These are phyloP conservation scores for Trichoderma asperelloides DNA, from an alignment of 495 filamentous ascomycete genomes.

Conservation along the genomic window DNA sequence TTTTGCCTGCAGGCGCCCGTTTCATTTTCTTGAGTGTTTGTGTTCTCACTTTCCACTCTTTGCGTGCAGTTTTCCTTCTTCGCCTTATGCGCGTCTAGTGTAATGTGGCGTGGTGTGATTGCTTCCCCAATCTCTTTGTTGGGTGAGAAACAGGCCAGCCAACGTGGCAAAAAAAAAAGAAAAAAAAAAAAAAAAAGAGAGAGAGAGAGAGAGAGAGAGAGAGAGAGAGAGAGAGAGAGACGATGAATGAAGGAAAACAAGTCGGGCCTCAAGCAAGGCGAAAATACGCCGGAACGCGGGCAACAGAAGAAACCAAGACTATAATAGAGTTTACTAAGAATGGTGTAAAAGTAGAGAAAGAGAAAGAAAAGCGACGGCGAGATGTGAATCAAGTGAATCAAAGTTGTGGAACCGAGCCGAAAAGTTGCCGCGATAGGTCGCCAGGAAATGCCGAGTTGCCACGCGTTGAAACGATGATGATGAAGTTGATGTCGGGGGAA, in stretches of 20 bases:
- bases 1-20: constrained; percentile 2
- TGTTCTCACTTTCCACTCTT: background rate
- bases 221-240: background rate
- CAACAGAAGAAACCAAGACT: background rate
- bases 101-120: background rate
- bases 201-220: background rate
- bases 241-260: background rate
- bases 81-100: background rate
- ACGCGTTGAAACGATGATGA: constrained; percentile 1
- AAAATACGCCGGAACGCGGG: background rate
- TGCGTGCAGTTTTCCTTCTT: no score
- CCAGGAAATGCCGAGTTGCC: background rate
- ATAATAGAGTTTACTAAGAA: background rate
- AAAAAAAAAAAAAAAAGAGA: background rate
- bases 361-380: background rate
- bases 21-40: background rate
- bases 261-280: no score
- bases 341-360: background rate
- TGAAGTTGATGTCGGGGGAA: background rate
- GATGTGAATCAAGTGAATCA: constrained; percentile 4
- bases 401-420: constrained; percentile 2
- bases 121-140: background rate
- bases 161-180: background rate
- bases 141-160: background rate
- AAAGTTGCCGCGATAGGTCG: constrained; percentile 1